phyloP scores from a whole-genome alignment of 768 basidiomycete genomes.

The Dendrothele bispora region DNA sequence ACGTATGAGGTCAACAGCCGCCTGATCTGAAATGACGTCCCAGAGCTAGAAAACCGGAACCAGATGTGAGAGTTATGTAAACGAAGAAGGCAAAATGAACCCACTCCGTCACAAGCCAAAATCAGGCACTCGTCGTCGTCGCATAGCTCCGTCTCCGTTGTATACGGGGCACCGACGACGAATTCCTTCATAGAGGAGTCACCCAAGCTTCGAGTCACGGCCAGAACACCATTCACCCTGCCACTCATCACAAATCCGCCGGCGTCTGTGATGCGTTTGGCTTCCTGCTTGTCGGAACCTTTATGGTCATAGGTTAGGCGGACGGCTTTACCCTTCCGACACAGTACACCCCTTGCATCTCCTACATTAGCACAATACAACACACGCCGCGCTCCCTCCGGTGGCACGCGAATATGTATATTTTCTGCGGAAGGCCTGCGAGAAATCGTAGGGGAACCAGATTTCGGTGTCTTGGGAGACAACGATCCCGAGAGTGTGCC shows the following conservation, averaged over 20 bases:
- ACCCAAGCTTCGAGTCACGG: constrained; percentile 93
- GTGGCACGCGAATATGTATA: constrained; percentile 40
- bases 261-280: constrained; percentile 95
- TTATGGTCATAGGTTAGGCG: constrained; percentile 98
- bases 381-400: constrained; percentile 61
- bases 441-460: constrained; percentile 31
- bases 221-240: constrained; percentile 95
- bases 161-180: constrained; percentile 96
- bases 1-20: constrained; percentile 83
- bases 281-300: constrained; percentile 95
- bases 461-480: constrained; percentile 32
- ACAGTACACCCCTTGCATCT: constrained; percentile 92
- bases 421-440: constrained; percentile 30
- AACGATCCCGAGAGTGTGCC: constrained; percentile 29
- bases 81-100: constrained; percentile 29
- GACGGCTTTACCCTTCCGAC: constrained; percentile 86
- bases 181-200: constrained; percentile 99
- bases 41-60: constrained; percentile 63
- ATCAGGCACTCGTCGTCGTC: constrained; percentile 94
- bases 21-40: constrained; percentile 93
- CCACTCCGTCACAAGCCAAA: constrained; percentile 95
- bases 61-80: constrained; percentile 11
- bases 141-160: constrained; percentile 92
- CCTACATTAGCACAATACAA: constrained; percentile 97
- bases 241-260: constrained; percentile 99